Percentiles rank a stretch among this genome's conserved stretches.
phyloP scores from a whole-genome alignment of 306 rosid species.

The Vigna unguiculata region DNA sequence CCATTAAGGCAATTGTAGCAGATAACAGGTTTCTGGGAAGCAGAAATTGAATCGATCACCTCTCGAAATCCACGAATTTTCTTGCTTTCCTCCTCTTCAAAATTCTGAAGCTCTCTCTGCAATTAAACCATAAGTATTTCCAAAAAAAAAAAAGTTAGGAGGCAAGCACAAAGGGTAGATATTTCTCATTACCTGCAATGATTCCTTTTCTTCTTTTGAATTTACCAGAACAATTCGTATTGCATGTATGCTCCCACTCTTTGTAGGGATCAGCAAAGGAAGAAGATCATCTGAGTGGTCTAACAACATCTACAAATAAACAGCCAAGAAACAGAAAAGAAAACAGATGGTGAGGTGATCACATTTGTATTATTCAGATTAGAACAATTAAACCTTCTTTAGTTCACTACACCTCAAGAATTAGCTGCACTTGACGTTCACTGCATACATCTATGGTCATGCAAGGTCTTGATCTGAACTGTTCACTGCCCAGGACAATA shows the following conservation, averaged over 20 bases:
- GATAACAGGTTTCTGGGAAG: conserved; percentile 96
- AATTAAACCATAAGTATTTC: conserved; percentile 33
- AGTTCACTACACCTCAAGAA: conserved; percentile 66
- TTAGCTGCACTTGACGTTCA: conserved; percentile 77
- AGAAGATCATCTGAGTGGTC: conserved; percentile 72
- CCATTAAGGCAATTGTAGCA: conserved; percentile 87
- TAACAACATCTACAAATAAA: conserved; percentile 66
- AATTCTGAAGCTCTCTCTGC: conserved; percentile 67
- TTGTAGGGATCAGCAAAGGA: conserved; percentile 63
- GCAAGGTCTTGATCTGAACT: conserved; percentile 73
- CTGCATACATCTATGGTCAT: conserved; percentile 83
- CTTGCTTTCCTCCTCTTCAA: conserved; percentile 73
- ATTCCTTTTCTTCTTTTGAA: conserved; percentile 79
- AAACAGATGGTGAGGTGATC: conserved; percentile 3
- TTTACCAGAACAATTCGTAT: conserved; percentile 68
- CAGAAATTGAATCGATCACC: conserved; percentile 97
- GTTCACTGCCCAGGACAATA: conserved; percentile 65
- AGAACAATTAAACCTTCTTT: conserved; percentile 27
- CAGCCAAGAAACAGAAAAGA: conserved; percentile 37
- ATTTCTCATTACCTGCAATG: conserved; percentile 63
- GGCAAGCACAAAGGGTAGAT: conserved; percentile 20
- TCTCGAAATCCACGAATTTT: conserved; percentile 87
- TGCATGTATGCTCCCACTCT: conserved; percentile 63
- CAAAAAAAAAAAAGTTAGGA: conserved; percentile 1
- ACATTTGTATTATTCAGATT: conserved; percentile 34